Percentiles rank a stretch among this genome's conserved stretches.
These are phyloP conservation scores for Sherardia arvensis DNA, from an alignment of 257 asterid genomes.

Conservation along the genomic window DNA sequence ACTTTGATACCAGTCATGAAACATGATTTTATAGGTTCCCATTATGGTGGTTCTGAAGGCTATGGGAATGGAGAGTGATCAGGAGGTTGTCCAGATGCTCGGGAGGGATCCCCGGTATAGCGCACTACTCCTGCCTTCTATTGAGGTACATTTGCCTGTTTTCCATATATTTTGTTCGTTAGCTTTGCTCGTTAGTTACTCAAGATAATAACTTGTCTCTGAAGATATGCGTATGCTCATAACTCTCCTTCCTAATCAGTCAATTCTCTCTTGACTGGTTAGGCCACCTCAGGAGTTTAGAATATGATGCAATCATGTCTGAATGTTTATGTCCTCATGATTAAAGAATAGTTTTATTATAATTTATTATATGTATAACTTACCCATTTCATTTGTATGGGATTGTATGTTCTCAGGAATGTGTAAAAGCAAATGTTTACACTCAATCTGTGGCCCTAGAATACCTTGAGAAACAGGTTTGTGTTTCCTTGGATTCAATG, in stretches of 20 bases:
- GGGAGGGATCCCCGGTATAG: slow-evolving; percentile 95
- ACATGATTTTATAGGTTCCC: slow-evolving; percentile 55
- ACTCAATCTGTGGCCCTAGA: slow-evolving; percentile 71
- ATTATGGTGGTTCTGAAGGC: slow-evolving; percentile 88
- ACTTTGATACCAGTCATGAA: slow-evolving; percentile 2
- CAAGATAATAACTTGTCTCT: neutral
- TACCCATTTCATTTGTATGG: neutral
- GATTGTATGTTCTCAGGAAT: slow-evolving; percentile 47
- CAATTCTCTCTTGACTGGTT: neutral
- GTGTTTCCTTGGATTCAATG: neutral
- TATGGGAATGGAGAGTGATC: slow-evolving; percentile 98
- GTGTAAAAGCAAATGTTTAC: slow-evolving; percentile 49
- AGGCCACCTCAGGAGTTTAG: neutral
- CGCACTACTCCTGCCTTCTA: slow-evolving; percentile 81
- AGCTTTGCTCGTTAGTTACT: neutral
- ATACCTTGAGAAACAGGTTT: slow-evolving; percentile 75
- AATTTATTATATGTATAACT: neutral
- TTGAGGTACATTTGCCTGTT: slow-evolving; percentile 48
- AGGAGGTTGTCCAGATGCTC: slow-evolving; percentile 94
- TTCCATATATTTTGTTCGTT: neutral
- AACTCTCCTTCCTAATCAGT: neutral
- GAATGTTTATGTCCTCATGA: neutral
- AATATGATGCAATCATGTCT: neutral
- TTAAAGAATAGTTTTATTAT: neutral
- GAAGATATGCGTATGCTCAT: neutral